Percentiles rank a stretch among this genome's conserved stretches.
These are phyloP conservation scores for Boletus insuetus DNA, from an alignment of 768 basidiomycete species.

Conservation along the genomic window DNA sequence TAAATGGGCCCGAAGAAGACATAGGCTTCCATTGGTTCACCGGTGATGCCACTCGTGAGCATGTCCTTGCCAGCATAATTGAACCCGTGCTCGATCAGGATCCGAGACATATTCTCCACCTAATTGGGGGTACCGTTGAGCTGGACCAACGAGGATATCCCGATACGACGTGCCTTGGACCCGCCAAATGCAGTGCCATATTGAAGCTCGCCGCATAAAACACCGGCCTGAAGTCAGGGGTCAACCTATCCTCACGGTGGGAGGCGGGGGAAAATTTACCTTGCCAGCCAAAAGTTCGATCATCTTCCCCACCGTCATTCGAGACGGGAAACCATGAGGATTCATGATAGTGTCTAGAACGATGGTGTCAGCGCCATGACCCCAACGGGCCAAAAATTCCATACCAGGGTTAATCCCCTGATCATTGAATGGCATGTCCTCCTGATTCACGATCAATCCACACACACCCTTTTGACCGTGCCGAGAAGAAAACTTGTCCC, in stretches of 20 bases:
- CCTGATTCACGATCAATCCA: slow-evolving; percentile 97
- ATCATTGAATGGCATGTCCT: slow-evolving; percentile 99
- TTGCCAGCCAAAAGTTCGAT: slow-evolving; percentile 96
- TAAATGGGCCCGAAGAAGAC: slow-evolving; percentile 99
- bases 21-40: slow-evolving; percentile 93
- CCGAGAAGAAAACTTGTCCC: slow-evolving; percentile 97
- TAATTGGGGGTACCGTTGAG: slow-evolving; percentile 28
- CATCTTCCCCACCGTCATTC: slow-evolving; percentile 99
- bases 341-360: slow-evolving; percentile 97
- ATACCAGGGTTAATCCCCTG: slow-evolving; percentile 90
- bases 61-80: slow-evolving; percentile 99
- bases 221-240: slow-evolving; percentile 65
- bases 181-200: slow-evolving; percentile 98
- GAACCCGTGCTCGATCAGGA: slow-evolving; percentile 93
- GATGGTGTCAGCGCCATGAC: slow-evolving; percentile 11
- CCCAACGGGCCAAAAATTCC: slow-evolving; percentile 13
- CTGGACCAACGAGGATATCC: slow-evolving; percentile 1
- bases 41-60: slow-evolving; percentile 97
- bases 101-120: slow-evolving; percentile 98
- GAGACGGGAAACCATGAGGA: slow-evolving; percentile 98
- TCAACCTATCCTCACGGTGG: slow-evolving; percentile 3
- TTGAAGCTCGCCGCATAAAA: slow-evolving; percentile 83
- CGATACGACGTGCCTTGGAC: slow-evolving; percentile 64
- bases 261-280: slow-evolving; percentile 36
- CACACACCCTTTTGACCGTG: slow-evolving; percentile 99